Evolutionary conservation across 2,329 filamentous ascomycete genomes (phyloP).

Genomic region (Scedosporium minutisporum): DNA sequence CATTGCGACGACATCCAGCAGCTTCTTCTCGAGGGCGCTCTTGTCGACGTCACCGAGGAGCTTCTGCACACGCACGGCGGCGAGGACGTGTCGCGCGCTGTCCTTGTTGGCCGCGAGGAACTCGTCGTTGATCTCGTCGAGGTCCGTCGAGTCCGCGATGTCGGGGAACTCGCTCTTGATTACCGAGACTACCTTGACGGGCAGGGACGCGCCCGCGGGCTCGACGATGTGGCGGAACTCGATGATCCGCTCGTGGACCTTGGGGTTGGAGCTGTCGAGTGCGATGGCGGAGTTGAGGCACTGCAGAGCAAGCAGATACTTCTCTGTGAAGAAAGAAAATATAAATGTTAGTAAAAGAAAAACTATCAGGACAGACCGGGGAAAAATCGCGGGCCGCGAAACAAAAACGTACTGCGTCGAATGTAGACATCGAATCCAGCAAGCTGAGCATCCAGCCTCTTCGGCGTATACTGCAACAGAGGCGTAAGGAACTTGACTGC

Average conservation of each 20-base stretch:
- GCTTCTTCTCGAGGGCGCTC: conserved; percentile 47
- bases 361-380: neutral
- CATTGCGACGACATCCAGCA: conserved; percentile 48
- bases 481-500: conserved; percentile 79
- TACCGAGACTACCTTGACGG: conserved; percentile 56
- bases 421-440: conserved; percentile 87
- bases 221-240: conserved; percentile 58
- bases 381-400: too few relatives aligned
- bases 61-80: conserved; percentile 50
- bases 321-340: conserved; percentile 42
- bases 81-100: conserved; percentile 53
- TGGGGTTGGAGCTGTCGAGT: conserved; percentile 60
- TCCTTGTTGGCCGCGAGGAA: conserved; percentile 54
- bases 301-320: conserved; percentile 78
- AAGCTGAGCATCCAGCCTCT: conserved; percentile 71
- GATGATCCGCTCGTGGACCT: conserved; percentile 64
- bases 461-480: conserved; percentile 71
- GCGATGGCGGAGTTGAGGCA: conserved; percentile 67
- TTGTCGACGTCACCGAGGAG: conserved; percentile 46
- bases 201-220: conserved; percentile 47
- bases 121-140: conserved; percentile 56
- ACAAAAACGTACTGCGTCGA: conserved; percentile 57
- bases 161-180: conserved; percentile 53
- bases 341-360: neutral
- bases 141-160: conserved; percentile 37